phyloP scores from a whole-genome alignment of 805 yeast genomes.

The Metschnikowia henanensis region DNA sequence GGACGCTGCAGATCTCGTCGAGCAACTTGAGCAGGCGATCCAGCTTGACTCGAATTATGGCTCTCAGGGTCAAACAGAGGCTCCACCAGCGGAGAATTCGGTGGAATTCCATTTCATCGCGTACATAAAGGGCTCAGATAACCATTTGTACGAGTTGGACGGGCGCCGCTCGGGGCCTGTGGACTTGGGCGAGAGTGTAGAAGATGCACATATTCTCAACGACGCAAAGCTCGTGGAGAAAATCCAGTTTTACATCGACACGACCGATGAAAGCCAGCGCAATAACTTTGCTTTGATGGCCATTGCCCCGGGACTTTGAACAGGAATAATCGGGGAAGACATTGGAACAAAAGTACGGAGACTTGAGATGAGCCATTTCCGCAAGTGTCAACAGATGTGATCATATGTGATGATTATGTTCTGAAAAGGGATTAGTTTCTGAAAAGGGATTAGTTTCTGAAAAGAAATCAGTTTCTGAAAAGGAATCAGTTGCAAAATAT shows the following conservation, averaged over 20 bases:
- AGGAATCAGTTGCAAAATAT: no score
- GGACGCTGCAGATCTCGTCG: conserved; percentile 46
- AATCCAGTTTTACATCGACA: conserved; percentile 65
- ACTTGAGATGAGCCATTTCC: no score
- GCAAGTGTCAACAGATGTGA: no score
- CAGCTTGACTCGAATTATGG: conserved; percentile 47
- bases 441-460: no score
- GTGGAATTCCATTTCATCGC: conserved; percentile 75
- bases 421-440: no score
- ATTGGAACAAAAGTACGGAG: neutral
- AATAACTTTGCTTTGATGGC: conserved; percentile 79
- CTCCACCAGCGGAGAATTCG: conserved; percentile 56
- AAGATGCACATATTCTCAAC: conserved; percentile 49
- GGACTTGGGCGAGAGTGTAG: conserved; percentile 49
- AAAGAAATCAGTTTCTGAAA: no score
- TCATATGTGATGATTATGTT: no score
- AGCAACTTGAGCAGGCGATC: conserved; percentile 42
- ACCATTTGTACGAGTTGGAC: conserved; percentile 77
- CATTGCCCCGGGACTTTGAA: conserved; percentile 47
- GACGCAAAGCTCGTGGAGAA: conserved; percentile 51
- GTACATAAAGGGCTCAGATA: conserved; percentile 56
- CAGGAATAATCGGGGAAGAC: neutral
- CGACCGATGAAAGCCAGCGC: conserved; percentile 58
- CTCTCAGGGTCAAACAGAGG: conserved; percentile 61
- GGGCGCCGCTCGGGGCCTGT: conserved; percentile 83